Evolutionary conservation across 1,284 basidiomycete genomes (phyloP), one percentile per base, ranked within the genome.

Genomic region (Exobasidium cylindrosporum): DNA sequence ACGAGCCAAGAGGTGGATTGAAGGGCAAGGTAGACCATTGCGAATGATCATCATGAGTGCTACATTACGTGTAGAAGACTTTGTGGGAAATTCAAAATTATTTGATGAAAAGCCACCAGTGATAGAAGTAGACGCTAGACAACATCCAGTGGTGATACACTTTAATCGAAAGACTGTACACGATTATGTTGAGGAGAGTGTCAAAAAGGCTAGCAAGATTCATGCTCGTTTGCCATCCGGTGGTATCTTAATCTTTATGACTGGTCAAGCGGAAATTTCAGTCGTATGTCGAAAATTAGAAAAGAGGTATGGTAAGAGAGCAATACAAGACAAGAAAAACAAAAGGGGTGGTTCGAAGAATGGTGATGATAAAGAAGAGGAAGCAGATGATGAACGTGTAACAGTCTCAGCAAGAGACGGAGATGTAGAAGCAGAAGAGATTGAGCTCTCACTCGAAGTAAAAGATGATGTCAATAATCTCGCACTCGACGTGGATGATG

Each of bases 31-130:
- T 13, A 71, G 91, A 85, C 95, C 95, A 10, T 82, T 99, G 5
- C 87, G 96, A 11, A 84, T 99, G 46, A 87, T 98, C 65, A 96
- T 99, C 82, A 98, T 99, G 96, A 98, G 95, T 45, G 96, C 96
- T 1, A 98, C 96, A 0, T 85, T 98, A 4, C 90, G 94, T 28
- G 89, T 97, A 26, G 87, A 87, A 57, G 96, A 98, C 81, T 98
- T 99, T 75, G 88, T 89, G 0, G 86, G 89, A 65, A 98, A 99
- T 81, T 85, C 83, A 54, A 86, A 86, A 0, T 84, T 99, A 1
- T 99, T 99, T 81, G 68, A 87, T 0, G 83, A 83, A 0, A 87
- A 91, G 4, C 95, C 96, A 14, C 96, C 96, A 0, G 86, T 97
- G 55, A 89, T 98, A 79, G 89, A 87, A 70, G 89, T 98, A 61